Base-by-base conservation (phyloP, 2,329 filamentous ascomycete species). In the Fusarium sp. region DNA sequence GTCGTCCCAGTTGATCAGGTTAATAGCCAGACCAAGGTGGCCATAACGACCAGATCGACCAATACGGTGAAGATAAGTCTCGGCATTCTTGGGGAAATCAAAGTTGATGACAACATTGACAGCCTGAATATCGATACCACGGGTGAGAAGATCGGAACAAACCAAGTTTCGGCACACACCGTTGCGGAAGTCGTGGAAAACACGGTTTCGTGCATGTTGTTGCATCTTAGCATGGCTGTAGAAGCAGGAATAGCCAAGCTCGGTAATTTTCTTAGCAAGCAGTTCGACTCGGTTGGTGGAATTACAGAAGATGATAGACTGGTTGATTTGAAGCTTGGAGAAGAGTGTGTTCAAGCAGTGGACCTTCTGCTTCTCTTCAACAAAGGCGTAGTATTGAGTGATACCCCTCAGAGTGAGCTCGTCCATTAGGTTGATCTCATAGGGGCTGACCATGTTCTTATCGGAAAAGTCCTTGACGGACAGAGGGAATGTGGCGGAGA, bases 41-140 rank as follows among this genome's bases (percentile, higher is more conserved):
- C 96, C 96, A 80, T 97, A 99, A 73, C 96, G 93, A 74, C 96
- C 96, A 55, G 96, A 99, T 80, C 96, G 93, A 86, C 96, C 96
- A 80, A 99, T 99, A 75, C 96, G 94, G 84, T 99, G 96, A 63
- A 99, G 90, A 80, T 99, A 99, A 0, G 96, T 99, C 84, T 99
- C 96, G 18, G 96, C 97, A 78, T 99, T 99, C 86, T 99, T 99
- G 59, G 96, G 96, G 81, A 99, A 99, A 79, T 99, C 96, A 78
- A 99, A 99, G 85, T 99, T 99, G 89, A 99, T 99, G 80, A 99
- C 96, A 60, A 99, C 96, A 77, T 99, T 99, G 79, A 99, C 96
- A 58, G 96, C 96, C 83, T 99, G 96, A 73, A 99, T 99, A 84
- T 99, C 96, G 78, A 99, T 99, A 90, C 96, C 96, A 83, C 96